phyloP scores from a whole-genome alignment of 164 flowering plant genomes.

The Aristolochia fimbriata region DNA sequence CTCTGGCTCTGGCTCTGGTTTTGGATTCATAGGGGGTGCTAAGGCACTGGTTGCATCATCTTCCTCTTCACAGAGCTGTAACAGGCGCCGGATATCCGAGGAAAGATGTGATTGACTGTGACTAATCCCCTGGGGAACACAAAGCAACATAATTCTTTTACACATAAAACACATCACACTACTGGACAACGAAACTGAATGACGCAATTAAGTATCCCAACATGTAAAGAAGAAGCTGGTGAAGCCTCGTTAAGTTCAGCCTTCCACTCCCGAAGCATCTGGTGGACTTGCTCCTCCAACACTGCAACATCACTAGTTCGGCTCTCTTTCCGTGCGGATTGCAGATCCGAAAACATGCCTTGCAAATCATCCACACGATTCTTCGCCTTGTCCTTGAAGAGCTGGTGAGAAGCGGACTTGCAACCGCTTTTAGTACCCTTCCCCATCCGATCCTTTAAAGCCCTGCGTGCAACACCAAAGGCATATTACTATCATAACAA shows the following conservation, averaged over 20 bases:
- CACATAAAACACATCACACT: too few relatives aligned
- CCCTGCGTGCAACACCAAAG: constrained; percentile 6
- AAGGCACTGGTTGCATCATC: constrained; percentile 59
- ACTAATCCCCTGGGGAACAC: constrained; percentile 60
- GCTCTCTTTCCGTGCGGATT: constrained; percentile 87
- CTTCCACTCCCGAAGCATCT: constrained; percentile 96
- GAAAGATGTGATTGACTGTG: constrained; percentile 48
- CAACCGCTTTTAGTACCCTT: constrained; percentile 60
- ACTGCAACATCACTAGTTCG: constrained; percentile 52
- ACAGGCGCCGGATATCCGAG: constrained; percentile 62
- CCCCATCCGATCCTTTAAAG: constrained; percentile 29
- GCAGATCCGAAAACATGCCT: constrained; percentile 76
- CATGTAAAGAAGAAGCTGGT: constrained; percentile 79
- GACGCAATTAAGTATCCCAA: constrained; percentile 2
- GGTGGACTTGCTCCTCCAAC: constrained; percentile 93
- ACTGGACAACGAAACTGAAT: too few relatives aligned
- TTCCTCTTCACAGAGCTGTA: constrained; percentile 56
- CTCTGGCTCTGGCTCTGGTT: constrained; percentile 32
- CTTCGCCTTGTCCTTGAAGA: constrained; percentile 87
- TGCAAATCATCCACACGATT: constrained; percentile 92
- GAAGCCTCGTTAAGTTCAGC: constrained; percentile 89
- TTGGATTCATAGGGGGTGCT: constrained; percentile 45
- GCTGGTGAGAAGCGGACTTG: constrained; percentile 76
- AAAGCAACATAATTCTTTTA: too few relatives aligned
- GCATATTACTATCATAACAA: constrained; percentile 1